Conservation (phyloP, 306 rosid genomes). For the Boehmeria nivea region DNA sequence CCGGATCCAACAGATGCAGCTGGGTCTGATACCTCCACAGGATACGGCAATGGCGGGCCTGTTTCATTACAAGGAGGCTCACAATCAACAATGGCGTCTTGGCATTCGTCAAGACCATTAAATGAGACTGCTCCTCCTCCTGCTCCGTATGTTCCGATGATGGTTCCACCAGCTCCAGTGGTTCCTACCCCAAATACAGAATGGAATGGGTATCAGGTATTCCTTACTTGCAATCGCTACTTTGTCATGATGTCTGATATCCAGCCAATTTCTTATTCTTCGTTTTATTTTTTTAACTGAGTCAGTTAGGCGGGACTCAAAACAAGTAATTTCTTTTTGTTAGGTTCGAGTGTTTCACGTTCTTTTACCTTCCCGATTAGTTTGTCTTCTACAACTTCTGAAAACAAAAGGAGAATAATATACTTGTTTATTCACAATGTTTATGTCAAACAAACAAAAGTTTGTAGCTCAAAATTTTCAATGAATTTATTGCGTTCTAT, state of each 20-base stretch:
- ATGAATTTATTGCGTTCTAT: no score
- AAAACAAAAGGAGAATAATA: no score
- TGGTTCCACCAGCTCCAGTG: conserved; percentile 54
- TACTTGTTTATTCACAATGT: no score
- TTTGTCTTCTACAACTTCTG: no score
- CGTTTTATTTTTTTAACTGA: no score
- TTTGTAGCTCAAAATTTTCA: no score
- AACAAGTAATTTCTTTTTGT: no score
- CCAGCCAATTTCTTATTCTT: no score
- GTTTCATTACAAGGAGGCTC: conserved; percentile 50
- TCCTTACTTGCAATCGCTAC: neutral
- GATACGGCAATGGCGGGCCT: conserved; percentile 53
- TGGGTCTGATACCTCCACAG: conserved; percentile 49
- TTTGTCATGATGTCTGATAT: neutral
- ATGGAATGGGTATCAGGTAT: conserved; percentile 88
- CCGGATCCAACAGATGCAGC: conserved; percentile 82
- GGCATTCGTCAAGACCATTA: conserved; percentile 62
- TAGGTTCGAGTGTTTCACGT: no score
- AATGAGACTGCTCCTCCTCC: conserved; percentile 59
- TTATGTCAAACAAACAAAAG: no score
- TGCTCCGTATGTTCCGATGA: conserved; percentile 54
- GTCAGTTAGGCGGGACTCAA: no score
- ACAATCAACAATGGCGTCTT: conserved; percentile 44
- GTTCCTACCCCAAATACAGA: conserved; percentile 55
- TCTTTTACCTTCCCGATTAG: no score